Evolutionary conservation across 2,329 filamentous ascomycete genomes (phyloP).

Genomic region (Daldinia eschscholtzii): DNA sequence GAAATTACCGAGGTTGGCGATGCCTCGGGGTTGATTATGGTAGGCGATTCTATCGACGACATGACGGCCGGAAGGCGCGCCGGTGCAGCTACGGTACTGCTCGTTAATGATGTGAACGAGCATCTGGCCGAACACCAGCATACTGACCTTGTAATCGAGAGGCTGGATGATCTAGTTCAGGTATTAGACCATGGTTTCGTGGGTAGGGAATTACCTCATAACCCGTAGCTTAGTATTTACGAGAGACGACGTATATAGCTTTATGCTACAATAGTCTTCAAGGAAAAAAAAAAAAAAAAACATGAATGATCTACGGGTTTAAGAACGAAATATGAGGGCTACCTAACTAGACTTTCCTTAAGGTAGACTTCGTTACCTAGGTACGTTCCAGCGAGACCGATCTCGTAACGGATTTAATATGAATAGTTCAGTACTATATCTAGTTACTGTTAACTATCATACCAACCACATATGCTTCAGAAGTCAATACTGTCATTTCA

Average conservation of each 20-base stretch:
- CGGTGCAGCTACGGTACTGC: slow-evolving; percentile 89
- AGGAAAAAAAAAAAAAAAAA: background rate
- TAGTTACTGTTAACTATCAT: background rate
- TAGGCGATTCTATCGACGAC: slow-evolving; percentile 89
- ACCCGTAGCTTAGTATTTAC: background rate
- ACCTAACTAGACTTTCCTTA: background rate
- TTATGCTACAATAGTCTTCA: background rate
- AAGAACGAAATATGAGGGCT: background rate
- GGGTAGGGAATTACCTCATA: slow-evolving; percentile 56
- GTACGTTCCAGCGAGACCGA: background rate
- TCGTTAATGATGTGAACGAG: slow-evolving; percentile 85
- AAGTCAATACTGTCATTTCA: slow-evolving; percentile 13
- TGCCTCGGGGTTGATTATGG: slow-evolving; percentile 70
- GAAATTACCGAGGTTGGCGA: slow-evolving; percentile 42
- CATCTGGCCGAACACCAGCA: slow-evolving; percentile 77
- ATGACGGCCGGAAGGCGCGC: slow-evolving; percentile 88
- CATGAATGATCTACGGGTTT: background rate
- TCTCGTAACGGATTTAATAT: background rate
- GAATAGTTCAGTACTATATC: background rate
- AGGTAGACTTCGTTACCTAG: background rate
- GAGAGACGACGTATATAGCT: background rate
- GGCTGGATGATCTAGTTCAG: slow-evolving; percentile 80
- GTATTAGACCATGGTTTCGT: slow-evolving; percentile 82
- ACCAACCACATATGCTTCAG: background rate
- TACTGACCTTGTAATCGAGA: slow-evolving; percentile 79